These are phyloP conservation scores for Chalara sp. DNA, from an alignment of 2,329 filamentous ascomycete genomes.

Conservation along the genomic window DNA sequence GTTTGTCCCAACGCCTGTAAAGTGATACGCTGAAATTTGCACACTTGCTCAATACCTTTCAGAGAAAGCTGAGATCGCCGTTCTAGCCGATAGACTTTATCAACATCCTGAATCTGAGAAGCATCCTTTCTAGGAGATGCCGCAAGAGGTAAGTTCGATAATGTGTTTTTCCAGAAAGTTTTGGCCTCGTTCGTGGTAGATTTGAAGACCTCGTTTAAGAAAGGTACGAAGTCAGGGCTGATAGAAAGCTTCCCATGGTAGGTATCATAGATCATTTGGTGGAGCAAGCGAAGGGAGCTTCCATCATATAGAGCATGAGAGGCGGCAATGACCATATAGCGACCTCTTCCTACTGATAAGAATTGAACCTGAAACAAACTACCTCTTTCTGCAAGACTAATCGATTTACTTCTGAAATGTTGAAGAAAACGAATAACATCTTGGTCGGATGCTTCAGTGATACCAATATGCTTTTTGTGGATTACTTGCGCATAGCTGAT, in stretches of 20 bases:
- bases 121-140: constrained; percentile 30
- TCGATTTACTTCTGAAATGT: constrained; percentile 34
- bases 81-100: constrained; percentile 37
- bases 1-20: constrained; percentile 71
- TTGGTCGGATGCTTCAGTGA: not conserved
- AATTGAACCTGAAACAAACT: constrained; percentile 45
- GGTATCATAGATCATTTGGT: constrained; percentile 60
- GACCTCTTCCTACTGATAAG: constrained; percentile 24
- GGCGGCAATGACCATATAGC: constrained; percentile 59
- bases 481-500: constrained; percentile 51
- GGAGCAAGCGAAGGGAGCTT: constrained; percentile 70
- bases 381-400: constrained; percentile 28
- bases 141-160: constrained; percentile 44
- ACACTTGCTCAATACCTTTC: constrained; percentile 47
- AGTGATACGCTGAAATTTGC: constrained; percentile 60
- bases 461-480: constrained; percentile 14
- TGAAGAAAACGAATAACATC: constrained; percentile 30
- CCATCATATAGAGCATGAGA: constrained; percentile 88
- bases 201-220: constrained; percentile 41
- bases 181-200: constrained; percentile 36
- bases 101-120: constrained; percentile 2
- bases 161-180: constrained; percentile 65
- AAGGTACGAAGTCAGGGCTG: constrained; percentile 42
- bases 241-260: constrained; percentile 42
- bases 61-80: constrained; percentile 35